Percentiles rank a stretch among this genome's conserved stretches.
Conservation (phyloP, 2,329 filamentous ascomycete species). For the Mycosphaerella sp. region DNA sequence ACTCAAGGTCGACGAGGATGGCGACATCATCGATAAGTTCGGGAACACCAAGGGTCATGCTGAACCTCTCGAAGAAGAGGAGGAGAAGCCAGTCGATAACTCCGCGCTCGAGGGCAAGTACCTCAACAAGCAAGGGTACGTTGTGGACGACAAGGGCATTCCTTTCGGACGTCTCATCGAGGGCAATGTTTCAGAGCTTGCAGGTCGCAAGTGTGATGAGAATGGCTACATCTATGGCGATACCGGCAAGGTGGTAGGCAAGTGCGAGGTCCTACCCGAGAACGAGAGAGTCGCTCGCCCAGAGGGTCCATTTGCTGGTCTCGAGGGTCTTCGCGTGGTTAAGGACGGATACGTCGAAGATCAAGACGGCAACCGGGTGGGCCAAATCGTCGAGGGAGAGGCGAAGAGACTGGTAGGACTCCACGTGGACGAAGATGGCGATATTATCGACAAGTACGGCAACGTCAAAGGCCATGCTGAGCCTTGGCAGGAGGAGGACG, state of each 20-base stretch:
- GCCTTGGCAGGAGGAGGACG: slow-evolving; percentile 48
- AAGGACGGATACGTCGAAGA: slow-evolving; percentile 70
- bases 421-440: slow-evolving; percentile 72
- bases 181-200: slow-evolving; percentile 51
- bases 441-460: slow-evolving; percentile 68
- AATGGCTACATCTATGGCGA: slow-evolving; percentile 53
- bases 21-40: slow-evolving; percentile 71
- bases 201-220: slow-evolving; percentile 51
- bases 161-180: slow-evolving; percentile 53
- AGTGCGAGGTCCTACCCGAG: slow-evolving; percentile 53
- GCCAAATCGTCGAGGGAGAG: slow-evolving; percentile 64
- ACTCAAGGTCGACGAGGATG: slow-evolving; percentile 70
- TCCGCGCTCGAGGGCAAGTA: slow-evolving; percentile 49
- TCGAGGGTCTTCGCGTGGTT: slow-evolving; percentile 57
- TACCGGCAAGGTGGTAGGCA: slow-evolving; percentile 51
- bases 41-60: slow-evolving; percentile 58
- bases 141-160: slow-evolving; percentile 49
- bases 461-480: slow-evolving; percentile 57
- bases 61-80: slow-evolving; percentile 46
- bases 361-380: slow-evolving; percentile 70
- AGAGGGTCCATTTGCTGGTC: slow-evolving; percentile 65
- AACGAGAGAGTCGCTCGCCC: slow-evolving; percentile 50
- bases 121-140: slow-evolving; percentile 55
- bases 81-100: slow-evolving; percentile 40
- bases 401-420: slow-evolving; percentile 66